Conservation (phyloP, 208 protist genomes). For the Acanthamoeba triangularis region DNA sequence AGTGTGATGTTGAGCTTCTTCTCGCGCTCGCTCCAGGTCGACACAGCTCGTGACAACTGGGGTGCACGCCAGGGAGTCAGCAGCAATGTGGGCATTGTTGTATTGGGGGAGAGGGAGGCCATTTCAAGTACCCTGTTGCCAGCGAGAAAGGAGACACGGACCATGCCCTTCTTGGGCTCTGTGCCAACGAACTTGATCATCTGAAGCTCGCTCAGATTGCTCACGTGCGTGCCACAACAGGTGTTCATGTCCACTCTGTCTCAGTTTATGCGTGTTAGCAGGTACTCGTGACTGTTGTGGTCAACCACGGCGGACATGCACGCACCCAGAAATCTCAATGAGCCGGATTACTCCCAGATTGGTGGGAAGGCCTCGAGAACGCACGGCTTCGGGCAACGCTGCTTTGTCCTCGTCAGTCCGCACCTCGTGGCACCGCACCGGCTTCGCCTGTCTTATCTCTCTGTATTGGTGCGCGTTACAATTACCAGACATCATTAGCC, state of each 20-base stretch:
- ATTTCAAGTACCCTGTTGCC: not conserved
- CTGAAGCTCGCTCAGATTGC: conserved; percentile 77
- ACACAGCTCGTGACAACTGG: conserved; percentile 19
- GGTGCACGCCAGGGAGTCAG: not conserved
- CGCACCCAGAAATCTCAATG: conserved; percentile 68
- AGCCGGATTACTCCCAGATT: conserved; percentile 52
- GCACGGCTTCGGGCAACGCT: conserved; percentile 31
- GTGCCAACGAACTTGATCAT: conserved; percentile 76
- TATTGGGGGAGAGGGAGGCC: too few relatives aligned
- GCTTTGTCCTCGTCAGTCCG: not conserved
- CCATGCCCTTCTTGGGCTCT: conserved; percentile 57
- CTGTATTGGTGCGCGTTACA: not conserved
- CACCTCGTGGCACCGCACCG: conserved; percentile 49
- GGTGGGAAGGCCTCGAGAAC: conserved; percentile 74
- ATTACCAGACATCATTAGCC: not conserved
- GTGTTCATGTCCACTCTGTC: conserved; percentile 79
- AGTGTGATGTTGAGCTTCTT: conserved; percentile 33
- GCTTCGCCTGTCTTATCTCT: not conserved
- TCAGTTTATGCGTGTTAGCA: not conserved
- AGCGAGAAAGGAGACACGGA: conserved; percentile 62
- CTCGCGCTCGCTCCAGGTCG: conserved; percentile 33
- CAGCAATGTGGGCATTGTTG: not conserved
- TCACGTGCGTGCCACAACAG: conserved; percentile 81
- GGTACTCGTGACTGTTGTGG: not conserved
- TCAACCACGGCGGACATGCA: not conserved